Evolutionary conservation across 345 rosid genomes (phyloP), one percentile per base, ranked within the genome.

Genomic region (Balakata baccata): DNA sequence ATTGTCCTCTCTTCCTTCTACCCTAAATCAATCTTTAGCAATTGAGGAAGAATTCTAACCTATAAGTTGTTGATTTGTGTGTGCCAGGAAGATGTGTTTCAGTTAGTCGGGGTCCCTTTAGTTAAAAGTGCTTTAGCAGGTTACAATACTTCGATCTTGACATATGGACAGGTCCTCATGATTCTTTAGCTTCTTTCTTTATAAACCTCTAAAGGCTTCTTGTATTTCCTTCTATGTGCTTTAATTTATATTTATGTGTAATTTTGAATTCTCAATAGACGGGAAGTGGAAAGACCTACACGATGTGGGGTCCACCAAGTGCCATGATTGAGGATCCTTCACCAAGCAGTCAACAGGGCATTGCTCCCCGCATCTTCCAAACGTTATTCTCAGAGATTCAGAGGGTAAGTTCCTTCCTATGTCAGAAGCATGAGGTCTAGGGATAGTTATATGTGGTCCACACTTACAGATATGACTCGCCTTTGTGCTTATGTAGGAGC

Each of bases 261-360:
- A 20, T 59, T 64, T 41, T 77, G 75, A 50, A 58, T 69, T 73
- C 34, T 80, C 3, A 54, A 38, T 41, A 95, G 99, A 91, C 92
- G 37, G 99, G 96, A 85, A 92, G 99, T 68, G 99, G 99, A 54
- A 95, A 95, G 84, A 89, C 99, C 23, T 91, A 91, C 78, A 95
- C 99, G 0, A 84, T 92, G 90, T 95, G 98, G 97, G 98, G 99
- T 72, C 97, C 97, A 0, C 98, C 96, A 61, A 87, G 99, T 69
- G 92, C 99, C 41, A 92, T 95, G 92, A 84, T 95, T 22, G 97
- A 90, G 52, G 90, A 89, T 77, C 89, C 92, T 38, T 87, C 91
- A 61, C 90, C 99, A 14, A 81, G 74, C 53, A 87, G 94, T 75
- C 84, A 85, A 66, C 92, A 89, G 74, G 99, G 99, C 74, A 84